phyloP scores from a whole-genome alignment of 345 rosid species.

The Fremontodendron californicum region DNA sequence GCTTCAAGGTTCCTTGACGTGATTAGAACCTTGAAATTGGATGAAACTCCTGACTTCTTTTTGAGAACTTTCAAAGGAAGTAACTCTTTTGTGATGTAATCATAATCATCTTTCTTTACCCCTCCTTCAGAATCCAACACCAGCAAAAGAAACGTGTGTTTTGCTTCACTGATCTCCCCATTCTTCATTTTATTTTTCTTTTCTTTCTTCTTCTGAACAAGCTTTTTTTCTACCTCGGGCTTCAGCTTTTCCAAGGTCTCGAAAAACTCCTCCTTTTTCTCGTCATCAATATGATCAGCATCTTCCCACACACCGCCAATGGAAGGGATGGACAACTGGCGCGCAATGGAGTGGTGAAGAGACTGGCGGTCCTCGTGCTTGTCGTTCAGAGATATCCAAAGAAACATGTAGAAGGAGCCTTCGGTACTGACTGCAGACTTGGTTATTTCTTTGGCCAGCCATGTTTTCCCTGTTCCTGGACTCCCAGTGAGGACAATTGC shows the following conservation, averaged over 20 bases:
- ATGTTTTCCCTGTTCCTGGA: slow-evolving; percentile 48
- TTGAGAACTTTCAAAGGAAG: background rate
- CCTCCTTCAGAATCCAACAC: slow-evolving; percentile 41
- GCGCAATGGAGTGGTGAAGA: slow-evolving; percentile 32
- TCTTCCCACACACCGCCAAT: slow-evolving; percentile 31
- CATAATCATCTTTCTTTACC: background rate
- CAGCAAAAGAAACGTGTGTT: slow-evolving; percentile 24
- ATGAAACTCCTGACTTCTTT: background rate
- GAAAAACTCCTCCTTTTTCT: slow-evolving; percentile 23
- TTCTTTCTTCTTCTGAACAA: background rate
- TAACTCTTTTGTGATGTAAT: background rate
- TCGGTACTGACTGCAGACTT: background rate
- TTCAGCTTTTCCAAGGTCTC: background rate
- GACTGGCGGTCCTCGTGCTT: background rate
- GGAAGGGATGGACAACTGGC: slow-evolving; percentile 31
- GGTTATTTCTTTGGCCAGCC: slow-evolving; percentile 33
- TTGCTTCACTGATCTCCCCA: background rate
- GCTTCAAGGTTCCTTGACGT: slow-evolving; percentile 7
- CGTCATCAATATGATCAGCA: slow-evolving; percentile 14
- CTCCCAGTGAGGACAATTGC: slow-evolving; percentile 25
- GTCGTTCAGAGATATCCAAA: slow-evolving; percentile 34
- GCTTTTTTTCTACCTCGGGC: background rate
- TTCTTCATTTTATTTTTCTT: accelerated
- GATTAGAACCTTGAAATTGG: slow-evolving; percentile 13
- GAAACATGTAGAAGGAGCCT: slow-evolving; percentile 11